Evolutionary conservation across 306 rosid genomes (phyloP).

Genomic region (Ceratonia siliqua): DNA sequence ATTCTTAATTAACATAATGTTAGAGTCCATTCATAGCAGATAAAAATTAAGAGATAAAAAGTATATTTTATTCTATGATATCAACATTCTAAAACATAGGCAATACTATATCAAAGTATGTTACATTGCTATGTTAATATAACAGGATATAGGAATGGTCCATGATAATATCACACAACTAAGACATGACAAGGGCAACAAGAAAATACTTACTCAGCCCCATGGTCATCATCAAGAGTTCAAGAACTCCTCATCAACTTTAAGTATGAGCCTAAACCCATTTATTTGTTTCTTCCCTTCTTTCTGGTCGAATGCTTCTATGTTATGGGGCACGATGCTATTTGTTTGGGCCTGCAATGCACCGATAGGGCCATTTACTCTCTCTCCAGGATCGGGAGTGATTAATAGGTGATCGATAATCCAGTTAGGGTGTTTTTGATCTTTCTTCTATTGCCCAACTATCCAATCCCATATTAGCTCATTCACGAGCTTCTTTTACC

Average conservation of each 20-base stretch:
- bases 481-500: background rate
- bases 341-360: background rate
- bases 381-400: too few relatives aligned
- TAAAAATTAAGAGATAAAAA: too few relatives aligned
- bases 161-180: background rate
- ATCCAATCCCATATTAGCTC: background rate
- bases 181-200: background rate
- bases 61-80: too few relatives aligned
- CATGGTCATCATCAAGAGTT: background rate
- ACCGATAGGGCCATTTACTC: background rate
- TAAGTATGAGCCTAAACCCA: background rate
- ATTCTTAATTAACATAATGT: too few relatives aligned
- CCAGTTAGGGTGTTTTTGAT: too few relatives aligned
- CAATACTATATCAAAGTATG: background rate
- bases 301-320: background rate
- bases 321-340: background rate
- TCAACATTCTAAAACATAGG: too few relatives aligned
- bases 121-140: background rate
- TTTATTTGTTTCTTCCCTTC: background rate
- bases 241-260: background rate
- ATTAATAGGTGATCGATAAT: too few relatives aligned
- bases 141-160: background rate
- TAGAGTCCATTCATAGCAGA: too few relatives aligned
- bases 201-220: background rate
- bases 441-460: background rate